Evolutionary conservation across 352 stramenopile genomes (phyloP).

Genomic region (Globisporangium cederbergense): DNA sequence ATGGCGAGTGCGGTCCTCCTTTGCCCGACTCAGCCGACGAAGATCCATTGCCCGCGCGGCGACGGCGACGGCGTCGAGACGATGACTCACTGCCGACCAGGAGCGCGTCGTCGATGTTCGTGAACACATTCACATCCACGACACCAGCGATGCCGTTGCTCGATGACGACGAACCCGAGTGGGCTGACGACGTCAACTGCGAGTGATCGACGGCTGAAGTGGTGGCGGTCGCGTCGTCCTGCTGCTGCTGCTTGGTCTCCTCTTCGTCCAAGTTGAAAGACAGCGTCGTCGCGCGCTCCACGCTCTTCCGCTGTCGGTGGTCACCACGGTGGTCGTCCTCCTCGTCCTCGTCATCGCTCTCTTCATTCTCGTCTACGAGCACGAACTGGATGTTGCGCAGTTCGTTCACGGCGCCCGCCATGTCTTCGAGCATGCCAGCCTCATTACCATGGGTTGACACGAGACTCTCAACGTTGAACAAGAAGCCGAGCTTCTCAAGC

Average conservation of each 20-base stretch:
- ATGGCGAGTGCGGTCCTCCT: slow-evolving; percentile 2
- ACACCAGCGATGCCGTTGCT: slow-evolving; percentile 59
- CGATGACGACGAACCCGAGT: slow-evolving; percentile 29
- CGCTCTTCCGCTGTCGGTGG: slow-evolving; percentile 13
- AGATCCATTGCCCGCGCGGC: slow-evolving; percentile 13
- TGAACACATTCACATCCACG: slow-evolving; percentile 82
- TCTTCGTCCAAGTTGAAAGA: slow-evolving; percentile 76
- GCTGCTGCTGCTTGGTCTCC: slow-evolving; percentile 57
- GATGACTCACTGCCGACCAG: slow-evolving; percentile 28
- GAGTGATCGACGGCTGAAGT: not conserved
- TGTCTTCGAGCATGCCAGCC: slow-evolving; percentile 85
- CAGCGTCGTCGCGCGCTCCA: slow-evolving; percentile 24
- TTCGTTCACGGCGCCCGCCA: slow-evolving; percentile 80
- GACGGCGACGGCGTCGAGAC: slow-evolving; percentile 18
- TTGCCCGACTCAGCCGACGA: slow-evolving; percentile 21
- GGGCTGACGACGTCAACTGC: slow-evolving; percentile 15
- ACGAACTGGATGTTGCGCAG: slow-evolving; percentile 78
- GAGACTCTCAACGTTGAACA: slow-evolving; percentile 84
- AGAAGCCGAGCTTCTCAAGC: slow-evolving; percentile 73
- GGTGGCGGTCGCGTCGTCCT: slow-evolving; percentile 6
- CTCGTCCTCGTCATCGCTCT: slow-evolving; percentile 50
- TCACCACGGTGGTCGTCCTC: slow-evolving; percentile 30
- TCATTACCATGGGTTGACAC: slow-evolving; percentile 87
- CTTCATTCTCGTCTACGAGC: slow-evolving; percentile 66
- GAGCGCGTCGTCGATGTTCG: slow-evolving; percentile 67